Percentiles rank a stretch among this genome's conserved stretches.
Evolutionary conservation across 75 land plant species (phyloP).

Genomic region (Adiantum capillusveneris): DNA sequence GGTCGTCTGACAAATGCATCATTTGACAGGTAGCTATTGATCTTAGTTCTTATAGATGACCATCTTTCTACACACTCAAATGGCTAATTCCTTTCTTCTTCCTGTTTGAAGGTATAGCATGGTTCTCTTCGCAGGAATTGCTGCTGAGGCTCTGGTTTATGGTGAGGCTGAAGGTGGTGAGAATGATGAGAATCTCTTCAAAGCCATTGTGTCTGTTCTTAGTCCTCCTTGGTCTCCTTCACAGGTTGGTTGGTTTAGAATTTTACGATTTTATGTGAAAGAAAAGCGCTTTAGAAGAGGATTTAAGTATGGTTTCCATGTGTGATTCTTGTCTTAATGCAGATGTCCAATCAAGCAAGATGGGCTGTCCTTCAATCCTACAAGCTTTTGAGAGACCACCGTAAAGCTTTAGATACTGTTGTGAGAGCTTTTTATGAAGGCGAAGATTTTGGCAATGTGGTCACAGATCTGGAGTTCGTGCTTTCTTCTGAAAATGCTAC

Average conservation of each 20-base stretch:
- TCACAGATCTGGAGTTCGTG: constrained; percentile 63
- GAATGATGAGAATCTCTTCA: constrained; percentile 84
- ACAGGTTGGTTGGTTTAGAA: constrained; percentile 35
- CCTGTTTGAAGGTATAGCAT: constrained; percentile 55
- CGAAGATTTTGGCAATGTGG: constrained; percentile 45
- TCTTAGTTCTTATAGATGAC: too few species aligned
- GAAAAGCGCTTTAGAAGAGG: too few species aligned
- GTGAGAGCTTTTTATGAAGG: constrained; percentile 60
- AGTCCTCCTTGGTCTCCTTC: constrained; percentile 68
- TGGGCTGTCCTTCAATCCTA: constrained; percentile 89
- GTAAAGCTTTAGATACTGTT: constrained; percentile 49
- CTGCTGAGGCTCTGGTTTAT: constrained; percentile 89
- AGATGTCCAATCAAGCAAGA: constrained; percentile 94
- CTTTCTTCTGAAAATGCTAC: constrained; percentile 21
- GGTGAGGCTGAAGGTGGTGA: constrained; percentile 97
- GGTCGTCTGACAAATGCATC: constrained; percentile 57
- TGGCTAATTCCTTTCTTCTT: too few species aligned
- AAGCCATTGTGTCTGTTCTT: constrained; percentile 52
- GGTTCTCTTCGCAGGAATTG: constrained; percentile 94
- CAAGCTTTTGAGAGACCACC: constrained; percentile 74
- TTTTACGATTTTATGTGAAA: neutral
- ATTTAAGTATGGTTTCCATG: neutral
- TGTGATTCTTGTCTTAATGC: constrained; percentile 5
- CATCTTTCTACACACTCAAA: too few species aligned
- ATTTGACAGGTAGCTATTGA: constrained; percentile 59